phyloP scores from a whole-genome alignment of 495 filamentous ascomycete species.

The Daldinia bambusicola region DNA sequence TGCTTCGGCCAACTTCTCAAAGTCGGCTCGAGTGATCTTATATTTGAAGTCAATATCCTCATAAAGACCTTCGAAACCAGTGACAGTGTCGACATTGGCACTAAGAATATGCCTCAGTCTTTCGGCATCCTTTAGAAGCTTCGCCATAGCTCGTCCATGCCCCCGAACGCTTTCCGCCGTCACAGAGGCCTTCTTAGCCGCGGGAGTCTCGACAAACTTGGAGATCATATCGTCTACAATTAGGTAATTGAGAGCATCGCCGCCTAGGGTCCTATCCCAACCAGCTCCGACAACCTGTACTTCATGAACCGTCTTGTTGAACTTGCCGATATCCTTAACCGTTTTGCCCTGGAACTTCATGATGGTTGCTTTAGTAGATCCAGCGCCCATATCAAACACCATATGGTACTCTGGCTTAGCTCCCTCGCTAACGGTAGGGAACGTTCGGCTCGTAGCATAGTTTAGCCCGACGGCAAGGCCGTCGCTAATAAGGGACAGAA shows the following conservation, averaged over 20 bases:
- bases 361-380: conserved; percentile 94
- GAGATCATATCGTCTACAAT: conserved; percentile 88
- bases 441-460: conserved; percentile 90
- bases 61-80: conserved; percentile 87
- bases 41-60: conserved; percentile 94
- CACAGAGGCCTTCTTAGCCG: conserved; percentile 73
- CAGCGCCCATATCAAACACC: conserved; percentile 97
- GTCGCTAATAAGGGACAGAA: conserved; percentile 86
- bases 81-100: conserved; percentile 83
- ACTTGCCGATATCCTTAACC: conserved; percentile 91
- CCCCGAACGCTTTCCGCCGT: conserved; percentile 67
- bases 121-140: conserved; percentile 92
- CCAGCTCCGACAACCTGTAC: conserved; percentile 84
- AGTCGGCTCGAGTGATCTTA: conserved; percentile 82
- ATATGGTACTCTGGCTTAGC: conserved; percentile 91
- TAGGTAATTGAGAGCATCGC: conserved; percentile 86
- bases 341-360: conserved; percentile 87
- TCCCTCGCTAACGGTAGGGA: conserved; percentile 83
- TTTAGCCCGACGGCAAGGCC: conserved; percentile 93
- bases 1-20: conserved; percentile 80
- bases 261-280: conserved; percentile 91
- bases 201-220: conserved; percentile 76
- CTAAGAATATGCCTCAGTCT: conserved; percentile 88
- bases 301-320: conserved; percentile 97
- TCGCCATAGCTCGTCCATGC: conserved; percentile 86